Conservation (phyloP, 495 filamentous ascomycete species). For the Penicillium parvum region DNA sequence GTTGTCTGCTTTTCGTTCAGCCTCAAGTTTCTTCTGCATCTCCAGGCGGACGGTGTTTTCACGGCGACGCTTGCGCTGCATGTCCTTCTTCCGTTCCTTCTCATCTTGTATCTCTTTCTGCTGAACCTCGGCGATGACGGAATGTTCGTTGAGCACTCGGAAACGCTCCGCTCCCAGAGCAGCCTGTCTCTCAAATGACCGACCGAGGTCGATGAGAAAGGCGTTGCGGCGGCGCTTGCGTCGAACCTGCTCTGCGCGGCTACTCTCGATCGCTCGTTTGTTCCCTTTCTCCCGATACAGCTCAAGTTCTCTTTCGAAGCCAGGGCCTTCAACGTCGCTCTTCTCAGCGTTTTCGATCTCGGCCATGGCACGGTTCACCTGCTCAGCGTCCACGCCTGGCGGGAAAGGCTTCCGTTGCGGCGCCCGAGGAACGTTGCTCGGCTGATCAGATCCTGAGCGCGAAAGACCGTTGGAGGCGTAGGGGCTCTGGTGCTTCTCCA, state of each 20-base stretch:
- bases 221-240: constrained; percentile 59
- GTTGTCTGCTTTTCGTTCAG: constrained; percentile 66
- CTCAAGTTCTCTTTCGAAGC: constrained; percentile 55
- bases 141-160: constrained; percentile 53
- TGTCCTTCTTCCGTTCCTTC: constrained; percentile 99
- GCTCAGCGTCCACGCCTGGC: constrained; percentile 53
- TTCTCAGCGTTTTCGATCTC: constrained; percentile 64
- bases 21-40: constrained; percentile 78
- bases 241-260: constrained; percentile 51
- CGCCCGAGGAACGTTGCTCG: background rate
- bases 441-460: constrained; percentile 8
- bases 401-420: constrained; percentile 21
- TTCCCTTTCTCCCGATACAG: constrained; percentile 48
- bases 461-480: constrained; percentile 17
- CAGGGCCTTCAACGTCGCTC: constrained; percentile 61
- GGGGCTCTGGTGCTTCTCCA: constrained; percentile 20
- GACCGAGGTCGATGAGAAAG: constrained; percentile 44
- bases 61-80: constrained; percentile 94
- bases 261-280: constrained; percentile 61
- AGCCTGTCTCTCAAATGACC: constrained; percentile 51
- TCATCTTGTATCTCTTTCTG: constrained; percentile 87
- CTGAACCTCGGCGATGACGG: constrained; percentile 79
- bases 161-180: constrained; percentile 52
- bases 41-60: constrained; percentile 90
- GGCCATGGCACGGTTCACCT: constrained; percentile 56